Evolutionary conservation across 352 stramenopile genomes (phyloP), one percentile per base, ranked within the genome.

Genomic region (Phytophthora pinifolia): DNA sequence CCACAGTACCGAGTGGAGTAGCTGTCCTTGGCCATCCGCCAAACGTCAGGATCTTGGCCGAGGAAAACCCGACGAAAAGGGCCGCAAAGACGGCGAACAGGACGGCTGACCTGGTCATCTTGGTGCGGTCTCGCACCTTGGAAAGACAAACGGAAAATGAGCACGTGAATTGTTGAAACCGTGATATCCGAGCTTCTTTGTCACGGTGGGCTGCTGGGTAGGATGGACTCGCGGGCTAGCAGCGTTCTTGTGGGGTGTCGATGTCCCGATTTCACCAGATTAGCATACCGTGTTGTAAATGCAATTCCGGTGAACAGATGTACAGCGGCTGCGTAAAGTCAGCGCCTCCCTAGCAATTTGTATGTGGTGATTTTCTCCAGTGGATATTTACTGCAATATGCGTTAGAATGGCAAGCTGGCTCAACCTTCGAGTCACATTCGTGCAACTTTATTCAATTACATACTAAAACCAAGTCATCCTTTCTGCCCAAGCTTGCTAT

Each of bases 281-380:
- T 33, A 62, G 54, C 54, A 56, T 60, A 46, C 45, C 44, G 46
- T 55, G 44, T 49, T 61, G 53, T 55, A 61, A 55, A 61, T 44
- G n/a, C 54, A 43, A 49, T 61, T 55, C 53, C 54, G 54, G 44
- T 55, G 54, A 35, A 56, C 34, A 57, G 22, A n/a, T n/a, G n/a
- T n/a, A n/a, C n/a, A n/a, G n/a, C n/a, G n/a, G n/a, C n/a, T n/a
- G n/a, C n/a, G n/a, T n/a, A n/a, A n/a, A n/a, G n/a, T n/a, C n/a
- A n/a, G n/a, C n/a, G n/a, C n/a, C n/a, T n/a, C n/a, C n/a, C n/a
- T n/a, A n/a, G n/a, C n/a, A n/a, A n/a, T n/a, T n/a, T n/a, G n/a
- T n/a, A n/a, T n/a, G n/a, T n/a, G n/a, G n/a, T n/a, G n/a, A n/a
- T n/a, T n/a, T n/a, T n/a, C n/a, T n/a, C n/a, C n/a, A n/a, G n/a